These are phyloP conservation scores for Candida frijolesensis DNA, from an alignment of 1,139 yeast species.

Conservation along the genomic window DNA sequence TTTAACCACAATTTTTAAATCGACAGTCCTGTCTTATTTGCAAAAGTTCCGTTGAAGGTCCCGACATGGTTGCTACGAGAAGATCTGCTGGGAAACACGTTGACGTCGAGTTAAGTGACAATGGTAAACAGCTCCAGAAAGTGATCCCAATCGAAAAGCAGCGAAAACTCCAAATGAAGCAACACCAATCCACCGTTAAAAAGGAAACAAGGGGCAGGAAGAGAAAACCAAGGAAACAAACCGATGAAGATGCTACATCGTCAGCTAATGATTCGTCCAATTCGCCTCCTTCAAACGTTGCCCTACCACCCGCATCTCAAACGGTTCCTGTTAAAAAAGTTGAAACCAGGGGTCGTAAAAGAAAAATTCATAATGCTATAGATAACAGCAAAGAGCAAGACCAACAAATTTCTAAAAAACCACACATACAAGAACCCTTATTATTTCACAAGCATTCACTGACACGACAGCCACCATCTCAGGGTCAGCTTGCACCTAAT, in stretches of 20 bases:
- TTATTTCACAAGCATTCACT: not conserved
- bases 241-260: not conserved
- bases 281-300: not conserved
- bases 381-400: not conserved
- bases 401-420: not conserved
- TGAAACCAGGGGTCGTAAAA: conserved; percentile 18
- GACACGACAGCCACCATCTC: not conserved
- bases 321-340: conserved; percentile 7
- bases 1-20: not conserved
- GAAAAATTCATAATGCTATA: conserved; percentile 9
- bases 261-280: not conserved
- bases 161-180: conserved; percentile 4
- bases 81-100: conserved; percentile 12
- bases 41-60: not conserved
- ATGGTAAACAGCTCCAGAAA: conserved; percentile 15
- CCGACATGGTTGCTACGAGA: conserved; percentile 17
- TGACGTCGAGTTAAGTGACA: conserved; percentile 15
- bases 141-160: conserved; percentile 12
- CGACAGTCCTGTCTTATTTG: not conserved
- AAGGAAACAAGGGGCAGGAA: conserved; percentile 17
- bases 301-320: not conserved
- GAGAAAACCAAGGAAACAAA: conserved; percentile 3
- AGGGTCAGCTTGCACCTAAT: not conserved
- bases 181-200: conserved; percentile 8
- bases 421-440: not conserved